Base-by-base conservation (phyloP, 192 early-diverging fungal species). In the Umbelopsis vinacea region DNA sequence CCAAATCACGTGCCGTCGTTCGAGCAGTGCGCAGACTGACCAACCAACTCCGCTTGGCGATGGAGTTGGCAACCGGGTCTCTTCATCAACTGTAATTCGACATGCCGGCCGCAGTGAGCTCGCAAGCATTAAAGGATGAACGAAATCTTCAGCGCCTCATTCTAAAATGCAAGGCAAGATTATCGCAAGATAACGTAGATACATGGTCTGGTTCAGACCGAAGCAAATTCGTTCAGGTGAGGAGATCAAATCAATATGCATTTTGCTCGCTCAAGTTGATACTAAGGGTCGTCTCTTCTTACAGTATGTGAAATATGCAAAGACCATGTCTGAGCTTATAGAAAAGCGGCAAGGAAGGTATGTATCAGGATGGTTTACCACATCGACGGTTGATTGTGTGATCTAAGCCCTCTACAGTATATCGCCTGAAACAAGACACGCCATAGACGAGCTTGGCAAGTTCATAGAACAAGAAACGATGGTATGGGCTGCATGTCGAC, bases 271-370 rank as follows among this genome's bases (percentile, higher is more conserved):
- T 29, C 35, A 60, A 2, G 22, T 67, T 52, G 26, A 10, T 53
- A 10, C 19, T 29, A 48, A 21, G 6, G n/a, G 17, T 21, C 3
- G 15, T 50, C 19, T 10, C 48, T 17, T 15, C 1, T 17, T 10
- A 48, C 52, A 78, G 76, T 78, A 78, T 47, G 45, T 78, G 26
- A 68, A 63, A 37, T 71, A 78, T 46, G 54, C 73, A 21, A 37
- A 53, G 2, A 54, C 46, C 6, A 54, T 78, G 22, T 43, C 29
- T 26, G 57, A 63, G 15, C 4, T 7, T 26, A 12, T 63, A 14
- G 19, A 37, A 33, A 63, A 63, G 57, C 24, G 37, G 33, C 38
- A 26, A 63, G 57, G 57, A 74, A 52, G 35, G 47, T 23, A 74
- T n/a, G 15, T 50, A 50, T 17, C 48, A 50, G 5, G 5, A 10